Conservation (phyloP, 108 stramenopile genomes). For the Skeletonema marinoi region DNA sequence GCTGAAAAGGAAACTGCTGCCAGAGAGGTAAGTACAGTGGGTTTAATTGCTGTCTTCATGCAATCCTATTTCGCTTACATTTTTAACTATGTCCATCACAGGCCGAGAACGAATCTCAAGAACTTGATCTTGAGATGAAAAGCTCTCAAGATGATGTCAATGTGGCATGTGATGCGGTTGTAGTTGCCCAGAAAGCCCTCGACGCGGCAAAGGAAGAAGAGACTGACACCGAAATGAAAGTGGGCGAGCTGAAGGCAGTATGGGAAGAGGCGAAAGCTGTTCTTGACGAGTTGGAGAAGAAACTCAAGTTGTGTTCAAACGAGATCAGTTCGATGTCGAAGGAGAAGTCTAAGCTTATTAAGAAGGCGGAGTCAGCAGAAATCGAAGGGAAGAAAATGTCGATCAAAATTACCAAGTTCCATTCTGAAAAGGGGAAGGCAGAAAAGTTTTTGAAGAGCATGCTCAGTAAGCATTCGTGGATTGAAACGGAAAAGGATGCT, state of each 20-base stretch:
- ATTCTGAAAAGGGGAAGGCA: constrained; percentile 75
- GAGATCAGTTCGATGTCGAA: constrained; percentile 67
- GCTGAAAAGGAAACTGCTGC: constrained; percentile 61
- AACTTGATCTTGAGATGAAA: constrained; percentile 76
- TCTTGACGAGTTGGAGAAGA: constrained; percentile 70
- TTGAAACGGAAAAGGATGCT: constrained; percentile 88
- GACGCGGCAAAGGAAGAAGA: constrained; percentile 69
- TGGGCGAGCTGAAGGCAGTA: constrained; percentile 75
- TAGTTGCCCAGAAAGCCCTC: constrained; percentile 60
- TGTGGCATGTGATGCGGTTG: constrained; percentile 68
- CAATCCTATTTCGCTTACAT: not conserved
- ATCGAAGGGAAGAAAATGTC: constrained; percentile 91
- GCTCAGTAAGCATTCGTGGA: constrained; percentile 90
- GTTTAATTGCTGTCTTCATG: not conserved
- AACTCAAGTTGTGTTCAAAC: constrained; percentile 74
- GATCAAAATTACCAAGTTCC: constrained; percentile 63
- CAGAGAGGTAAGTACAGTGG: constrained; percentile 58
- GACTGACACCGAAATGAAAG: constrained; percentile 64
- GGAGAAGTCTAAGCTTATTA: constrained; percentile 54
- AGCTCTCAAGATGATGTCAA: constrained; percentile 72
- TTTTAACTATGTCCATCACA: not conserved
- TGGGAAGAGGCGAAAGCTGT: constrained; percentile 78
- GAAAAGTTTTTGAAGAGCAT: constrained; percentile 74
- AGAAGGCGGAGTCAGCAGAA: constrained; percentile 72
- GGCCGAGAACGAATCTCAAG: constrained; percentile 76